Base-by-base conservation (phyloP, 2,329 filamentous ascomycete species). In the Teratosphaeria destructans region DNA sequence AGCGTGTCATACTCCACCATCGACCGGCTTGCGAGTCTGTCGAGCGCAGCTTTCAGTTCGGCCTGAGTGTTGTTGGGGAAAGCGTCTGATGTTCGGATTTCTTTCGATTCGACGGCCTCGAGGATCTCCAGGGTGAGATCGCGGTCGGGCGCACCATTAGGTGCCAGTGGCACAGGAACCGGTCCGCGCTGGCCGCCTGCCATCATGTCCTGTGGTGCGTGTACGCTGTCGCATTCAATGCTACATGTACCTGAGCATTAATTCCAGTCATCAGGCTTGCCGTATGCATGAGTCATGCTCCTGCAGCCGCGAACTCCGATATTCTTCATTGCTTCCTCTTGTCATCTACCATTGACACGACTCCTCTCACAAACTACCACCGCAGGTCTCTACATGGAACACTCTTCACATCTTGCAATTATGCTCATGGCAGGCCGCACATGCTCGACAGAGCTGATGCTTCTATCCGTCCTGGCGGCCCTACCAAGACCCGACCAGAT, bases 1-100 rank as follows among this genome's bases (percentile, higher is more conserved):
- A 90, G 81, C 54, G 89, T 87, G 68, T 95, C 85, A 76, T 96
- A 96, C 65, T 82, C 80, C 64, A 97, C 80, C 90, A 96, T 96
- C 56, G 85, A 86, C 67, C 93, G 84, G 61, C 90, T 94, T 34
- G 81, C 82, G 57, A 99, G 82, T 66, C 91, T 85, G 77, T 97
- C 94, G 64, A 97, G 81, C 34, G 90, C 89, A 64, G 89, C 88
- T 79, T 96, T 97, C 71, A 96, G 78, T 61, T 79, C 76, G 43
- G 71, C 71, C 65, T 79, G 71, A 23, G 69, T 60, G 23, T 66
- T 61, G 52, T 71, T 54, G 5, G 72, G 67, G 59, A 73, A 73
- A 32, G 68, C 66, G 43, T 64, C 65, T 39, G 67, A 64, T 52
- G 71, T 71, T 23, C 68, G 61, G 34, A 74, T 57, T 23, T 68